Evolutionary conservation across 331 rosid genomes (phyloP).

Genomic region (Malus hybrid): DNA sequence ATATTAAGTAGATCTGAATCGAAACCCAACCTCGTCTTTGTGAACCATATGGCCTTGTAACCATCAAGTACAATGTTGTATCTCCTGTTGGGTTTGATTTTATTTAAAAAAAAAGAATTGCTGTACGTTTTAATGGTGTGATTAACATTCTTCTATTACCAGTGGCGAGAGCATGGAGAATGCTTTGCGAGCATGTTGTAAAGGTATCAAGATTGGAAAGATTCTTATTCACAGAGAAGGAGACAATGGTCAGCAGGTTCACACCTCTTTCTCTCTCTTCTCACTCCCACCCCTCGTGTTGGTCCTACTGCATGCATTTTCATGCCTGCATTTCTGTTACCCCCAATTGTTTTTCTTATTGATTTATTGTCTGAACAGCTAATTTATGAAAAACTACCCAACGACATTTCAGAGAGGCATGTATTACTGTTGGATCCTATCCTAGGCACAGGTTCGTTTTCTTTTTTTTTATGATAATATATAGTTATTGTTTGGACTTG

Average conservation of each 20-base stretch:
- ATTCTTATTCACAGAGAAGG: constrained; percentile 99
- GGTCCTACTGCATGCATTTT: background rate
- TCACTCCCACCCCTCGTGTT: background rate
- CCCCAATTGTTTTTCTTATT: background rate
- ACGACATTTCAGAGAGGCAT: constrained; percentile 90
- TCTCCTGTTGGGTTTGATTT: background rate
- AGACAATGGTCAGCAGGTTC: constrained; percentile 92
- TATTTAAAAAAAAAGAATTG: background rate
- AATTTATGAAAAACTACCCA: constrained; percentile 81
- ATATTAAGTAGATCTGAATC: background rate
- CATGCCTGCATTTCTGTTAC: background rate
- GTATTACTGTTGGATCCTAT: constrained; percentile 90
- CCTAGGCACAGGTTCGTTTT: constrained; percentile 78
- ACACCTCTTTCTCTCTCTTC: constrained; percentile 12
- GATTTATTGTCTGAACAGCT: constrained; percentile 50
- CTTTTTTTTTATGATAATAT: background rate
- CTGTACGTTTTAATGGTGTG: constrained; percentile 9
- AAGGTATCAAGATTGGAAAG: constrained; percentile 97
- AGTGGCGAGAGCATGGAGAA: constrained; percentile 99
- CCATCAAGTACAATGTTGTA: background rate
- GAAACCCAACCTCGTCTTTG: background rate
- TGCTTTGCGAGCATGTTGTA: constrained; percentile 95
- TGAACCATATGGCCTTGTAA: background rate
- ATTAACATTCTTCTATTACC: constrained; percentile 17
- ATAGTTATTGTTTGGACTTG: background rate